A percentile compares a stretch with the other conserved stretches of the same genome.
phyloP scores from a whole-genome alignment of 2,329 filamentous ascomycete genomes.

The Tolypocladium pustulatum region DNA sequence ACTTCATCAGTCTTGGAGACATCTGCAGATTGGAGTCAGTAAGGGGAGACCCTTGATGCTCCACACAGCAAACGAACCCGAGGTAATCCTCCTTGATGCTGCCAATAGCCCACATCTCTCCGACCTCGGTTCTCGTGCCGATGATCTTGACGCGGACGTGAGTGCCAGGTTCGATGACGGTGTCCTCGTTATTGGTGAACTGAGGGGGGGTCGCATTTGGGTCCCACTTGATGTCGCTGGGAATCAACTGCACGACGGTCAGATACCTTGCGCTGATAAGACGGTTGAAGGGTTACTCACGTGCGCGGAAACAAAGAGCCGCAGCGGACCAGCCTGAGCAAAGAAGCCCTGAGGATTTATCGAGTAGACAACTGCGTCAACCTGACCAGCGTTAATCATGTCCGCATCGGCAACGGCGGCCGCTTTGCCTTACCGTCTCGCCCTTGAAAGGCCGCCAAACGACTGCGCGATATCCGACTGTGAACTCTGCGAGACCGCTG shows the following conservation, averaged over 20 bases:
- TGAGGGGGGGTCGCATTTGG: constrained; percentile 93
- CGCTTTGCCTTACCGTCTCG: constrained; percentile 64
- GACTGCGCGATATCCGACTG: constrained; percentile 87
- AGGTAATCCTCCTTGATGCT: constrained; percentile 85
- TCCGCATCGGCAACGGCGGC: constrained; percentile 6
- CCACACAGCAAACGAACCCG: constrained; percentile 34
- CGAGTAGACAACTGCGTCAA: constrained; percentile 86
- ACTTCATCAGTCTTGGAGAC: constrained; percentile 11
- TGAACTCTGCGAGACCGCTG: constrained; percentile 87
- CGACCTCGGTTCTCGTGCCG: constrained; percentile 85
- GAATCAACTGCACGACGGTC: constrained; percentile 58
- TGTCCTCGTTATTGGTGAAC: constrained; percentile 90
- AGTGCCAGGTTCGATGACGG: constrained; percentile 85
- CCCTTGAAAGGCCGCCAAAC: constrained; percentile 98
- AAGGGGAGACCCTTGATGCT: neutral
- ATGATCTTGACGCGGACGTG: constrained; percentile 92
- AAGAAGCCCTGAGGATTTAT: constrained; percentile 92
- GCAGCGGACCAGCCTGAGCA: constrained; percentile 67
- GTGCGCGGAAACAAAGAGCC: constrained; percentile 71
- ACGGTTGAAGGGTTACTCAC: constrained; percentile 38
- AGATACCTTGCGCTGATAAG: neutral
- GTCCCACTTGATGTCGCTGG: constrained; percentile 85
- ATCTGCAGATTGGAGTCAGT: constrained; percentile 12
- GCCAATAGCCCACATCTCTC: constrained; percentile 92
- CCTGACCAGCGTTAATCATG: constrained; percentile 41